Conservation (phyloP, 2,329 filamentous ascomycete species). For the Dactylellina haptotyla region DNA sequence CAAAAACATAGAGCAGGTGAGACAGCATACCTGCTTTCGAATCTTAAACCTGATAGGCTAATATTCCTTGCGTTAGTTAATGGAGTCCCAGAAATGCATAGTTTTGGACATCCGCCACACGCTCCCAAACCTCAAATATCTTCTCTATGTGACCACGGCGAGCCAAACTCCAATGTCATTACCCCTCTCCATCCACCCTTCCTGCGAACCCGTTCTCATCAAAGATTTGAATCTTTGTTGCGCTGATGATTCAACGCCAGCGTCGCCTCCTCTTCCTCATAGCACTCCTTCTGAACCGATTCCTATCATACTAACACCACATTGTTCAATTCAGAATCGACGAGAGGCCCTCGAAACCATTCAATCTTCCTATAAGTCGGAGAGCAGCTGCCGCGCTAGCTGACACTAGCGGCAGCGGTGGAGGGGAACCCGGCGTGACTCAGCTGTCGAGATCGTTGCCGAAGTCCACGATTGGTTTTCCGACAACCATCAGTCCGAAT, state of each 20-base stretch:
- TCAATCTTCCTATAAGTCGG: constrained; percentile 50
- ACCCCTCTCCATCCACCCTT: constrained; percentile 42
- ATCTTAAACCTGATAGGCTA: constrained; percentile 55
- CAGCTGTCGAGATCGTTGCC: constrained; percentile 33
- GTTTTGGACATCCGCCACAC: constrained; percentile 92
- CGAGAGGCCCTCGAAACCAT: constrained; percentile 52
- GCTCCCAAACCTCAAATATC: constrained; percentile 89
- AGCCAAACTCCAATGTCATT: constrained; percentile 65
- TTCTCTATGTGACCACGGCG: constrained; percentile 87
- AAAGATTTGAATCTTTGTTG: constrained; percentile 21
- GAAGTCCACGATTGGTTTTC: constrained; percentile 39
- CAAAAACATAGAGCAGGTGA: constrained; percentile 79
- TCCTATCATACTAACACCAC: constrained; percentile 49
- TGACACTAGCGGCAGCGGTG: constrained; percentile 25
- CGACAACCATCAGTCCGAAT: constrained; percentile 31
- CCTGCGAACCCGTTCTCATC: constrained; percentile 36
- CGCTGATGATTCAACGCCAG: constrained; percentile 24
- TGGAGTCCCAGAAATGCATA: constrained; percentile 74
- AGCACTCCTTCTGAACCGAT: constrained; percentile 31
- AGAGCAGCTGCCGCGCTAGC: constrained; percentile 40
- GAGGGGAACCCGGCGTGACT: not conserved
- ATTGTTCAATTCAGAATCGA: constrained; percentile 52
- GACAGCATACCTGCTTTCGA: too few species aligned
- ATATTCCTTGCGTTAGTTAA: constrained; percentile 62
- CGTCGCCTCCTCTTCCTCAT: constrained; percentile 5